Conservation (phyloP, 2,329 filamentous ascomycete genomes). For the Mycogone perniciosa region DNA sequence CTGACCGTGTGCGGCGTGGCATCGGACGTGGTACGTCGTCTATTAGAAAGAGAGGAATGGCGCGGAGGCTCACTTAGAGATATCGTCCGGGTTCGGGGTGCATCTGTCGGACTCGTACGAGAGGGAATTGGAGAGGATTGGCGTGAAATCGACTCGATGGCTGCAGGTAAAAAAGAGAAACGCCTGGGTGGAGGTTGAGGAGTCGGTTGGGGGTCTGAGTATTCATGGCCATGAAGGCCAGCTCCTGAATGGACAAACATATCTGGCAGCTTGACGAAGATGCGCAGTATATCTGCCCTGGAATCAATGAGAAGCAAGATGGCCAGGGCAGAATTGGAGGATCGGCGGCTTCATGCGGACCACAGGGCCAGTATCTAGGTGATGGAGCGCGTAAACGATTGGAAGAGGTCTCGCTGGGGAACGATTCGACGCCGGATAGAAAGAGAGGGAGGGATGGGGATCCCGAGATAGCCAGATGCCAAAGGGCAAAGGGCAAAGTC, state of each 20-base stretch:
- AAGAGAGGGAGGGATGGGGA: background rate
- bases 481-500: background rate
- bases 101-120: background rate
- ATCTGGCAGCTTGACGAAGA: background rate
- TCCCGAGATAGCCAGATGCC: background rate
- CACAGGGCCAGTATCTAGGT: background rate
- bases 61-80: slow-evolving; percentile 3
- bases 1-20: slow-evolving; percentile 37
- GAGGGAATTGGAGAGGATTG: background rate
- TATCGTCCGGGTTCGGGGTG: background rate
- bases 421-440: background rate
- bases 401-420: background rate
- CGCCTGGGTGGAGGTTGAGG: slow-evolving; percentile 29
- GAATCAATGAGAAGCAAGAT: background rate
- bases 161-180: slow-evolving; percentile 37
- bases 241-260: slow-evolving; percentile 57
- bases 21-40: slow-evolving; percentile 31
- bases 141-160: slow-evolving; percentile 22
- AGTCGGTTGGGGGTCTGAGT: slow-evolving; percentile 35
- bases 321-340: slow-evolving; percentile 1
- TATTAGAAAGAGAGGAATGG: slow-evolving; percentile 12
- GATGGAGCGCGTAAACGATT: no score
- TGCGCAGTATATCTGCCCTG: background rate
- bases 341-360: slow-evolving; percentile 1
- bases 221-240: slow-evolving; percentile 55